Evolutionary conservation across 805 yeast genomes (phyloP), one percentile per base, ranked within the genome.

Genomic region (Saturnispora bothae): DNA sequence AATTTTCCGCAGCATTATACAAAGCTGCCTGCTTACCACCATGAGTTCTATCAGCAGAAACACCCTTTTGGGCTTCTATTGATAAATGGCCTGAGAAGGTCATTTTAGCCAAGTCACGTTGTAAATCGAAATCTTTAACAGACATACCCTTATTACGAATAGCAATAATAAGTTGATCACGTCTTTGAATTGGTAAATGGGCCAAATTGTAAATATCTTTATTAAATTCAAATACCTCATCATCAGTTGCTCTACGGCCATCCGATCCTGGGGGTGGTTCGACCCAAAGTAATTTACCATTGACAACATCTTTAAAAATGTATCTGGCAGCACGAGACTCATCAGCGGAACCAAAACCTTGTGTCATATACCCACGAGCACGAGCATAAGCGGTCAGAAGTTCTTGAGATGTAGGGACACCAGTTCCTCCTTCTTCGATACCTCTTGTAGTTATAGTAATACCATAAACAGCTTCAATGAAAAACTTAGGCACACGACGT

Each of bases 311-410:
- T 60, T 92, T 92, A 56, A 92, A 69, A 38, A 92, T 74, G 49
- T 83, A 82, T 57, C 99, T 72, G 30, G 96, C 78, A 12, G 98
- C 95, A 59, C 98, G 73, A 31, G 94, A 77, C 57, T 86, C 94
- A 65, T 92, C 99, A 3, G 98, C 97, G 48, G 85, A 76, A 54
- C 97, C 97, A 54, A 83, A 88, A 54, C 94, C 94, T 59, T 94
- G 96, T 0, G 96, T 83, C 94, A 85, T 88, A 57, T 76, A 92
- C 51, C 99, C 98, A 62, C 98, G 76, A 3, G 96, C 92, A 63
- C 94, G 73, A 5, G 96, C 97, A 55, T 92, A 92, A 0, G 97
- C 94, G 34, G 76, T 82, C 42, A 92, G 68, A 28, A 92, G 59
- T 58, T 92, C 97, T 54, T 83, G 78, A 0, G 96, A 82, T 4